phyloP scores from a whole-genome alignment of 768 basidiomycete species.

The Infundibulicybe gibba region DNA sequence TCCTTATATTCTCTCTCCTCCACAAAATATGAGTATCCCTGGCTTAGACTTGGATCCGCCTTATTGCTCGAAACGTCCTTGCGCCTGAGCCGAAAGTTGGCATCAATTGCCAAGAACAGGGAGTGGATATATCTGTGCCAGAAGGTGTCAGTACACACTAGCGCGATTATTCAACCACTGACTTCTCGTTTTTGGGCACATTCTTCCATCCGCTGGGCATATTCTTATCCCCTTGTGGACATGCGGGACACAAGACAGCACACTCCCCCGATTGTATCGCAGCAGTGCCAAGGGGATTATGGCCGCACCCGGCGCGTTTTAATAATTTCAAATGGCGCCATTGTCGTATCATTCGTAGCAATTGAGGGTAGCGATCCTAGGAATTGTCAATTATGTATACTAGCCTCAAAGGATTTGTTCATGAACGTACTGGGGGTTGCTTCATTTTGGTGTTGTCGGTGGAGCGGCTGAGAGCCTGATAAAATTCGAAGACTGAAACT shows the following conservation, averaged over 20 bases:
- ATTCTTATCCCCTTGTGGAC: constrained; percentile 20
- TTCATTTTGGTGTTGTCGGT: constrained; percentile 9
- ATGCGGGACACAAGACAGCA: constrained; percentile 23
- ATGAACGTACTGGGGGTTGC: constrained; percentile 2
- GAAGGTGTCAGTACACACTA: neutral
- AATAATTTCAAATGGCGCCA: constrained; percentile 13
- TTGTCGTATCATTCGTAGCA: constrained; percentile 9
- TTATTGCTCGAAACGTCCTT: constrained; percentile 18
- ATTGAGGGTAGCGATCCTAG: constrained; percentile 9
- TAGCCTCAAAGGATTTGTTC: no score
- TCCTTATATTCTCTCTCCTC: constrained; percentile 17
- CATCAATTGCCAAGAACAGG: constrained; percentile 24
- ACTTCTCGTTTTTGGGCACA: constrained; percentile 7
- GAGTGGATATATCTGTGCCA: constrained; percentile 18
- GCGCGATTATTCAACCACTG: neutral
- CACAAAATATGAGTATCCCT: constrained; percentile 25
- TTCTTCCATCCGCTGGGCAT: constrained; percentile 16
- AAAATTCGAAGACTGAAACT: constrained; percentile 7
- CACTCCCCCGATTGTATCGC: constrained; percentile 11
- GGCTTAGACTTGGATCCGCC: constrained; percentile 20
- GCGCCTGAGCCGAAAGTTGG: constrained; percentile 28
- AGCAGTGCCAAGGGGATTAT: constrained; percentile 8
- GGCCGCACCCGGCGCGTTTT: constrained; percentile 9
- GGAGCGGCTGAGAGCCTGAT: constrained; percentile 2
- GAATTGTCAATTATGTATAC: neutral